A percentile compares a stretch with the other conserved stretches of the same genome.
Evolutionary conservation across 116 monocot species (phyloP).

Genomic region (Cymodocea nodosa): DNA sequence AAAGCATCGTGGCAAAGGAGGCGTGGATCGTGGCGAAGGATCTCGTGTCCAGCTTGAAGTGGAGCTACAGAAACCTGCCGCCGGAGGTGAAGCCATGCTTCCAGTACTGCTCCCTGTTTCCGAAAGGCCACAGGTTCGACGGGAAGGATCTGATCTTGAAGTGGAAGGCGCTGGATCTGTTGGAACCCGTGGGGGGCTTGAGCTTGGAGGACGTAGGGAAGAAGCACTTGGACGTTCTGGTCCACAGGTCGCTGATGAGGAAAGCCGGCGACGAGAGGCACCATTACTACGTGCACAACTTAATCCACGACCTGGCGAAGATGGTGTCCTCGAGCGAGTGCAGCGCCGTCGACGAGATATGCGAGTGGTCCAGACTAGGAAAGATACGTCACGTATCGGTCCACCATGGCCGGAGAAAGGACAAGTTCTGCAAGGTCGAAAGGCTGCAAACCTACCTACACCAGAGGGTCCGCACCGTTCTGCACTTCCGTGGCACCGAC

Average conservation of each 20-base stretch:
- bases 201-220: neutral
- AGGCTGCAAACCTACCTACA: neutral
- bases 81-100: slow-evolving; percentile 6
- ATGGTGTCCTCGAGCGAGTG: neutral
- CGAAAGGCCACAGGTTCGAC: neutral
- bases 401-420: neutral
- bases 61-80: slow-evolving; percentile 10
- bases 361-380: neutral
- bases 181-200: neutral
- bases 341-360: neutral
- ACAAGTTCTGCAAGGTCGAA: neutral
- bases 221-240: slow-evolving; percentile 9
- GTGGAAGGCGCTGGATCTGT: slow-evolving; percentile 17
- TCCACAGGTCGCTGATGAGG: slow-evolving; percentile 10
- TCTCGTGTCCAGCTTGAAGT: neutral
- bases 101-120: slow-evolving; percentile 13
- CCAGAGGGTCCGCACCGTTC: no score
- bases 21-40: slow-evolving; percentile 1
- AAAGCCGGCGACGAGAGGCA: neutral
- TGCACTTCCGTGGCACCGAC: neutral
- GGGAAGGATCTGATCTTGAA: slow-evolving; percentile 4
- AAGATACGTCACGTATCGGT: neutral
- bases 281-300: slow-evolving; percentile 11
- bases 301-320: slow-evolving; percentile 14
- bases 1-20: neutral